phyloP scores from a whole-genome alignment of 305 asterid species.

The Fraxinus nigra region DNA sequence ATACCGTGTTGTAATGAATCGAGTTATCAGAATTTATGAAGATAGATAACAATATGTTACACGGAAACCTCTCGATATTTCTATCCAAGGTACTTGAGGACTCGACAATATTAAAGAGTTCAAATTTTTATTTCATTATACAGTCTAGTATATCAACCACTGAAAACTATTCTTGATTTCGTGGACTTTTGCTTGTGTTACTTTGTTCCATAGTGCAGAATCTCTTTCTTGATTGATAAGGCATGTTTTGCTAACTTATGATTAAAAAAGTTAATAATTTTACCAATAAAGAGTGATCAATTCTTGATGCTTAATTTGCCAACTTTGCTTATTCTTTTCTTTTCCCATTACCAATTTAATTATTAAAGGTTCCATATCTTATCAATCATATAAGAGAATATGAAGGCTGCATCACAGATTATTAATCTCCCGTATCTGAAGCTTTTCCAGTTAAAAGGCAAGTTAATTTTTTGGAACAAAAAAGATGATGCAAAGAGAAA shows the following conservation, averaged over 20 bases:
- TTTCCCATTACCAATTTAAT: not conserved
- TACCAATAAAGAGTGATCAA: not conserved
- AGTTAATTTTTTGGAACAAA: slow-evolving; percentile 26
- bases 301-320: not conserved
- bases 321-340: not conserved
- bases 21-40: not conserved
- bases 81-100: not conserved
- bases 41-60: not conserved
- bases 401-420: slow-evolving; percentile 21
- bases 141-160: not conserved
- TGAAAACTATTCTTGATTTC: not conserved
- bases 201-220: not conserved
- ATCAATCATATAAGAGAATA: slow-evolving; percentile 30
- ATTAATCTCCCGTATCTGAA: slow-evolving; percentile 34
- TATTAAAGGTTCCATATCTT: slow-evolving; percentile 16
- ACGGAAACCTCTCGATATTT: not conserved
- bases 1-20: slow-evolving; percentile 4
- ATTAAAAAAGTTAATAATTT: not conserved
- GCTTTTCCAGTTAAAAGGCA: slow-evolving; percentile 29
- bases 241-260: not conserved
- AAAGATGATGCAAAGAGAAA: slow-evolving; percentile 15
- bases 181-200: too few relatives aligned
- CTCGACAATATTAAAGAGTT: too few relatives aligned
- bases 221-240: not conserved
- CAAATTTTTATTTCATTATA: too few relatives aligned